A percentile compares a stretch with the other conserved stretches of the same genome.
phyloP scores from a whole-genome alignment of 331 rosid species.

The Arachis monticola region DNA sequence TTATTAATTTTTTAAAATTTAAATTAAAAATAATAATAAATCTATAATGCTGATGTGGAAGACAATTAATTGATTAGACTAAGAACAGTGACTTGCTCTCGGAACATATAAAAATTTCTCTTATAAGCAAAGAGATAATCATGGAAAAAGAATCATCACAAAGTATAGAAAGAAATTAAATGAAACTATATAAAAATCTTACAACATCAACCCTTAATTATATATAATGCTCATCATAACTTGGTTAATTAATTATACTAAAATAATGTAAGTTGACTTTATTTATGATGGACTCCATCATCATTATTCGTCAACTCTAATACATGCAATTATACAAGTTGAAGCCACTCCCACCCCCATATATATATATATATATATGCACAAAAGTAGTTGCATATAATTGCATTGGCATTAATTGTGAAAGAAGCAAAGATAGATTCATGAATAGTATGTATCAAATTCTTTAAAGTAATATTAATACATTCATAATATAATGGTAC shows the following conservation, averaged over 20 bases:
- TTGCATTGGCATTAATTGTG: neutral
- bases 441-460: neutral
- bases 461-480: too few relatives aligned
- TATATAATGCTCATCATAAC: too few relatives aligned
- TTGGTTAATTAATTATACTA: neutral
- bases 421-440: conserved; percentile 30
- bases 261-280: conserved; percentile 25
- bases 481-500: neutral
- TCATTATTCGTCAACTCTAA: conserved; percentile 17
- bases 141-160: neutral
- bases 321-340: neutral
- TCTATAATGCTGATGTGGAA: too few relatives aligned
- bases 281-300: neutral
- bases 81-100: too few relatives aligned
- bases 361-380: neutral
- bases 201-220: neutral
- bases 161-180: neutral
- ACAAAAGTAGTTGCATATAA: neutral
- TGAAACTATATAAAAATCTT: neutral
- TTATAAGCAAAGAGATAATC: neutral
- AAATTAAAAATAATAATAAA: too few relatives aligned
- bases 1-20: too few relatives aligned
- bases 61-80: too few relatives aligned
- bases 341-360: neutral
- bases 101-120: too few relatives aligned